phyloP scores from a whole-genome alignment of 495 filamentous ascomycete species.

The Aspergillus bertholletiae region DNA sequence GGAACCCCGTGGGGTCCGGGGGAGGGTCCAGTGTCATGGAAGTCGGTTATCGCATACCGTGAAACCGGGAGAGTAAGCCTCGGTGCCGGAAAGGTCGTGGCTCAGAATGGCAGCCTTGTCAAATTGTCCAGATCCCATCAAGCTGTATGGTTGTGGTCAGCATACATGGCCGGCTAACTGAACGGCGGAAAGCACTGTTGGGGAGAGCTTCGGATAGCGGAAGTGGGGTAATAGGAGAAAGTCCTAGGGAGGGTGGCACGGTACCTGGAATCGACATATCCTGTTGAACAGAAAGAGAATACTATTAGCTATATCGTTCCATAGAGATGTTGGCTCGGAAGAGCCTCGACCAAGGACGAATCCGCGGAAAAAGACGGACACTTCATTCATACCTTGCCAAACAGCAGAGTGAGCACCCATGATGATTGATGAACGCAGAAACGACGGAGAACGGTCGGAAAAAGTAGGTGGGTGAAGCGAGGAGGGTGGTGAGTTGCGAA shows the following conservation, averaged over 20 bases:
- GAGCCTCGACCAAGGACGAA: background rate
- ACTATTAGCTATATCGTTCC: slow-evolving; percentile 15
- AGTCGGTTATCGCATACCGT: slow-evolving; percentile 62
- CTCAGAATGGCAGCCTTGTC: slow-evolving; percentile 88
- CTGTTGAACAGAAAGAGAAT: slow-evolving; percentile 32
- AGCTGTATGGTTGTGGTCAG: slow-evolving; percentile 46
- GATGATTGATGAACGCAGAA: slow-evolving; percentile 21
- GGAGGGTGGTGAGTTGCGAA: background rate
- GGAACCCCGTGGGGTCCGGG: slow-evolving; percentile 6
- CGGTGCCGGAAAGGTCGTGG: slow-evolving; percentile 73
- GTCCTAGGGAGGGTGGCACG: slow-evolving; percentile 8
- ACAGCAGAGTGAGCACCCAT: slow-evolving; percentile 41
- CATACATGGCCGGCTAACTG: background rate
- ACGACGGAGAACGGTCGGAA: slow-evolving; percentile 11
- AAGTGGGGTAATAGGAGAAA: slow-evolving; percentile 13
- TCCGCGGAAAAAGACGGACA: background rate
- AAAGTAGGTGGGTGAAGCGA: background rate
- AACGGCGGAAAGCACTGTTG: slow-evolving; percentile 2
- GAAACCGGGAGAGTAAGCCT: slow-evolving; percentile 72
- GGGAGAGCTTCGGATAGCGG: slow-evolving; percentile 3
- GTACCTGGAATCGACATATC: slow-evolving; percentile 68
- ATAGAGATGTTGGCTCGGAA: background rate
- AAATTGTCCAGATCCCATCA: slow-evolving; percentile 78
- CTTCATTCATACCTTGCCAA: slow-evolving; percentile 54
- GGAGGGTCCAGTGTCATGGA: background rate